Evolutionary conservation across 805 yeast genomes (phyloP), one percentile per base, ranked within the genome.

Genomic region (Metschnikowia picachoensis): DNA sequence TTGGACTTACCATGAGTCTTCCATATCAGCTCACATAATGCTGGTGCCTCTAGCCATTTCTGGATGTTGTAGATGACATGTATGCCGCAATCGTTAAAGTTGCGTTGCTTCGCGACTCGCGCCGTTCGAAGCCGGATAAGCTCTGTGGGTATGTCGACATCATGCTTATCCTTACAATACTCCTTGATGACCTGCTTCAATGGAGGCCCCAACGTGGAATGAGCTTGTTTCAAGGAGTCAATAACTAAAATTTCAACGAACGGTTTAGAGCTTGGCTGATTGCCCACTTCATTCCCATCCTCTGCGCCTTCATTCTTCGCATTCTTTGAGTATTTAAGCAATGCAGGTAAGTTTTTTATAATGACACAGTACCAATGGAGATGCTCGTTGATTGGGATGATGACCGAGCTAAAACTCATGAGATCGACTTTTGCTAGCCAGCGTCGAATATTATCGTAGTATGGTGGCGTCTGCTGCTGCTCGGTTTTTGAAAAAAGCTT

Each of bases 51-150:
- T 38, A 84, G 69, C 64, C 87, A 82, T 51, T 76, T 79, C 46
- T 72, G 69, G 11, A 83, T 74, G 56, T 86, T 90, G 55, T 83
- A 83, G 13, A 94, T 83, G 2, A 92, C 87, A 66, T 87, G 97
- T 16, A 94, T 80, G 1, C 99, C 99, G 68, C 99, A 94, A 62
- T 94, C 99, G 60, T 90, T 87, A 66, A 83, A 82, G 61, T 94
- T 94, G 29, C 82, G 81, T 60, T 94, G 99, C 48, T 76, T 80
- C 0, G 97, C 96, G 0, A 89, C 94, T 5, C 69, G 59, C 4
- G 82, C 80, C 8, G 70, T 62, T 41, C 70, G 61, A 39, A 79
- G 65, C 37, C 72, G 62, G 17, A 91, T 77, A 36, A 70, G 73
- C 5, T 66, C 62, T 11, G 70, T 70, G 16, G 66, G 66, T 3